phyloP scores from a whole-genome alignment of 352 stramenopile species.

The Discostella stelligera region DNA sequence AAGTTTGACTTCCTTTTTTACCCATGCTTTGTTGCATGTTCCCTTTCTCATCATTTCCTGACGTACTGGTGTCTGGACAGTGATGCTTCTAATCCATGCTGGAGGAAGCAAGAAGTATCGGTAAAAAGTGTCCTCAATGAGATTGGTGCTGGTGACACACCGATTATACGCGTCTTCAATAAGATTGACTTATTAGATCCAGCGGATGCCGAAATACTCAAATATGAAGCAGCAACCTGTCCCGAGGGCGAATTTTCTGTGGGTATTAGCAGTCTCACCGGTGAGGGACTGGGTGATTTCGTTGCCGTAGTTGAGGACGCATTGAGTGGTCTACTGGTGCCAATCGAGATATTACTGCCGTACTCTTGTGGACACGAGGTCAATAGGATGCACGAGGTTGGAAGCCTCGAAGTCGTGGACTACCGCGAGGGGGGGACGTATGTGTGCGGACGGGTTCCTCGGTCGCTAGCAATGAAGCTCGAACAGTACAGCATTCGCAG shows the following conservation, averaged over 20 bases:
- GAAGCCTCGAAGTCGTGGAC: constrained; percentile 76
- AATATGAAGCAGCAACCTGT: constrained; percentile 61
- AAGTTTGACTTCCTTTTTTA: not conserved
- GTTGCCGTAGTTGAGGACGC: constrained; percentile 71
- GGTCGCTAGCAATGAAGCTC: constrained; percentile 71
- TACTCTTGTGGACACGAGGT: constrained; percentile 79
- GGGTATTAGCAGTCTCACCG: constrained; percentile 65
- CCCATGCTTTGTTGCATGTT: not conserved
- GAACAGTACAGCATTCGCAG: constrained; percentile 53
- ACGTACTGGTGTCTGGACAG: not conserved
- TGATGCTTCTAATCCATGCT: constrained; percentile 78
- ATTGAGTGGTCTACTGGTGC: constrained; percentile 67
- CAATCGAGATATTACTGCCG: constrained; percentile 73
- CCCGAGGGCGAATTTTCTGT: constrained; percentile 57
- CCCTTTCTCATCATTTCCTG: constrained; percentile 7
- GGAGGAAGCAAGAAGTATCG: constrained; percentile 78
- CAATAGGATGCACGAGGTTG: constrained; percentile 80
- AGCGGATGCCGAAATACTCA: constrained; percentile 66
- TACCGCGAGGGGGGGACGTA: constrained; percentile 76
- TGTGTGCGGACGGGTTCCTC: constrained; percentile 67
- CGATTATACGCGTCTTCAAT: constrained; percentile 79
- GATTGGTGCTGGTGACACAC: constrained; percentile 67
- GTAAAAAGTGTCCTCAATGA: constrained; percentile 68
- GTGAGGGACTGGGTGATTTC: constrained; percentile 78
- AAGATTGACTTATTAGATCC: constrained; percentile 78